phyloP scores from a whole-genome alignment of 768 basidiomycete species.

The Termitomyces titanicus region DNA sequence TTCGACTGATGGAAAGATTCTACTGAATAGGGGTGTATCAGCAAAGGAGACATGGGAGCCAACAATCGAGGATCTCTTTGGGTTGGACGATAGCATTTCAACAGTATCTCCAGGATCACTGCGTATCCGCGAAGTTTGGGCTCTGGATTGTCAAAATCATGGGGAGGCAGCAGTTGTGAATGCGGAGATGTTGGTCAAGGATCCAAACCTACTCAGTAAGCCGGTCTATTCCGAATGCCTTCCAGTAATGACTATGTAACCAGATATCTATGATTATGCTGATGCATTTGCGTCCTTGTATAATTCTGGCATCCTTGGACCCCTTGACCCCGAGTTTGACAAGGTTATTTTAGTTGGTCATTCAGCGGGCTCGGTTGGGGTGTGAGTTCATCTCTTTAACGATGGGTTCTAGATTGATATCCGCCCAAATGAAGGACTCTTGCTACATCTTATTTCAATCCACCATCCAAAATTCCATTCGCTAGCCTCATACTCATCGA shows the following conservation, averaged over 20 bases:
- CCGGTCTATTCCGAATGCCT: not conserved
- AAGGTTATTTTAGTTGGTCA: conserved; percentile 27
- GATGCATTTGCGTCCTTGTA: conserved; percentile 24
- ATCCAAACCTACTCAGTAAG: conserved; percentile 19
- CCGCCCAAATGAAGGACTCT: conserved; percentile 9
- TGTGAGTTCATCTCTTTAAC: conserved; percentile 15
- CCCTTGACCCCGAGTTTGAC: conserved; percentile 18
- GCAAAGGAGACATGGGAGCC: conserved; percentile 41
- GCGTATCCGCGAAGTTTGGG: conserved; percentile 31
- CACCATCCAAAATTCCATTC: conserved; percentile 23
- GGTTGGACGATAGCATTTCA: conserved; percentile 15
- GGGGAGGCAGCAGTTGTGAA: conserved; percentile 34
- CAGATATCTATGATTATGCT: conserved; percentile 29
- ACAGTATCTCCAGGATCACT: not conserved
- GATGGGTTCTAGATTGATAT: conserved; percentile 7
- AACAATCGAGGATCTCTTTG: conserved; percentile 27
- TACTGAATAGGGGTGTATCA: conserved; percentile 4
- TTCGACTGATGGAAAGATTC: not conserved
- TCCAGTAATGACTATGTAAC: not conserved
- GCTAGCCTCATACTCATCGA: conserved; percentile 24
- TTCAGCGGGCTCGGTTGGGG: conserved; percentile 27
- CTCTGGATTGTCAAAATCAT: conserved; percentile 35
- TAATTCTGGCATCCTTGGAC: conserved; percentile 22
- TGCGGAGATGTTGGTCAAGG: conserved; percentile 18
- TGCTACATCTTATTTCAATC: conserved; percentile 20